Percentiles rank a stretch among this genome's conserved stretches.
phyloP scores from a whole-genome alignment of 345 rosid genomes.

The Zanthoxylum bungeanum region DNA sequence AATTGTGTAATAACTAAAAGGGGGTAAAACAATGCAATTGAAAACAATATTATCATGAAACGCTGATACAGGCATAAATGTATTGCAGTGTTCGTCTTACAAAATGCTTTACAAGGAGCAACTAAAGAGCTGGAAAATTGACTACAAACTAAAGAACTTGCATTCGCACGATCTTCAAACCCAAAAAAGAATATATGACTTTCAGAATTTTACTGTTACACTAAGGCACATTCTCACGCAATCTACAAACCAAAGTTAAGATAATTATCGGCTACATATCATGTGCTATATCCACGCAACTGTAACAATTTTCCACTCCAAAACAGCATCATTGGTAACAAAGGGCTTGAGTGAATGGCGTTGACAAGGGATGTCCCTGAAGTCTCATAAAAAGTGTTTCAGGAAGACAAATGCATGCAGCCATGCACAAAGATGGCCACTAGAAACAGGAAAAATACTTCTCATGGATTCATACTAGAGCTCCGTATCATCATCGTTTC shows the following conservation, averaged over 20 bases:
- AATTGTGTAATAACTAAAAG: too few relatives aligned
- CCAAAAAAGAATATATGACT: too few relatives aligned
- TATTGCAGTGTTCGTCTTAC: not conserved
- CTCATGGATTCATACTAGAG: not conserved
- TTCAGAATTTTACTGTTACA: too few relatives aligned
- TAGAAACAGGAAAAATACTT: not conserved
- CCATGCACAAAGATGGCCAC: too few relatives aligned
- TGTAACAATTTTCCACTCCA: not conserved
- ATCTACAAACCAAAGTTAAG: constrained; percentile 9
- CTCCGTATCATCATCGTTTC: constrained; percentile 44
- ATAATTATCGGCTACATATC: not conserved
- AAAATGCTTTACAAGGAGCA: too few relatives aligned
- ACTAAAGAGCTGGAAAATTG: not conserved
- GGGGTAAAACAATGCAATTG: too few relatives aligned
- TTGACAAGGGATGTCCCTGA: not conserved
- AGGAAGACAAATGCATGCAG: too few relatives aligned
- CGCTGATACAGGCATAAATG: too few relatives aligned
- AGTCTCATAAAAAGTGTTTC: too few relatives aligned
- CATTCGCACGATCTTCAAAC: too few relatives aligned
- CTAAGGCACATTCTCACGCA: not conserved
- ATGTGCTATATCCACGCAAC: not conserved
- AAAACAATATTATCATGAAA: too few relatives aligned
- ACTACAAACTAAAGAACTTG: not conserved
- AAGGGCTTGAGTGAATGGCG: too few relatives aligned
- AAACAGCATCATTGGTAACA: not conserved